Base-by-base conservation (phyloP, 176 grass and related monocot species). In the Zea mays region DNA sequence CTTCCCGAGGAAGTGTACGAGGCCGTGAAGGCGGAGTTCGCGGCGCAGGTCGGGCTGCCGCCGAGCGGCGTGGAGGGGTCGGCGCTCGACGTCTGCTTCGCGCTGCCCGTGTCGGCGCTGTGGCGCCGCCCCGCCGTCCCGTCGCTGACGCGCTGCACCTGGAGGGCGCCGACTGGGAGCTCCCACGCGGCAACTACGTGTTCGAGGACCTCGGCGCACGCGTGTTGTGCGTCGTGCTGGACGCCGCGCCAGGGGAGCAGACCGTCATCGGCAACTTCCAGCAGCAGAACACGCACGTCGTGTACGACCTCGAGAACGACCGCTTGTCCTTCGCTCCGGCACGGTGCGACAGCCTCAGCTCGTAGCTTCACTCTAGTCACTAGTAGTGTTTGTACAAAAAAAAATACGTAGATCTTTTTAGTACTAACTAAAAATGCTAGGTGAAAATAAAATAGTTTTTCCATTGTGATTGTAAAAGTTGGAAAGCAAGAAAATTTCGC, bases 231-330 rank as follows among this genome's bases (percentile, higher is more conserved):
- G 44, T 94, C 35, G 86, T 91, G 41, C 82, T 95, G n/a, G 88
- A 90, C 80, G 69, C 85, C 45, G 85, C 73, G 38, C 72, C 87
- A 7, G 85, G 79, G 11, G 90, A 90, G 4, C 80, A 76, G 67
- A 74, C 85, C 6, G 81, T 95, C 54, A 84, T 99, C 62, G 96
- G 92, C 59, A 99, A 95, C 85, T 94, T 90, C 81, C 92, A 99
- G 60, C 96, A 99, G 75, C 96, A 99, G 71, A 92, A 92, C 70
- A 87, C 91, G 79, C 86, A 99, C 60, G 89, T 99, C 67, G 82
- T 93, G 5, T 99, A 95, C 81, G 90, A 99, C 87, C 71, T 99
- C 49, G 55, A 72, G 57, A 83, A 60, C 9, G 71, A 87, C 78
- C 47, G 54, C 35, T 73, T 99, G 12, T 90, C 96, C 35, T 99